These are phyloP conservation scores for Sugiyamaella sp. DNA, from an alignment of 1,139 yeast genomes.

Conservation along the genomic window DNA sequence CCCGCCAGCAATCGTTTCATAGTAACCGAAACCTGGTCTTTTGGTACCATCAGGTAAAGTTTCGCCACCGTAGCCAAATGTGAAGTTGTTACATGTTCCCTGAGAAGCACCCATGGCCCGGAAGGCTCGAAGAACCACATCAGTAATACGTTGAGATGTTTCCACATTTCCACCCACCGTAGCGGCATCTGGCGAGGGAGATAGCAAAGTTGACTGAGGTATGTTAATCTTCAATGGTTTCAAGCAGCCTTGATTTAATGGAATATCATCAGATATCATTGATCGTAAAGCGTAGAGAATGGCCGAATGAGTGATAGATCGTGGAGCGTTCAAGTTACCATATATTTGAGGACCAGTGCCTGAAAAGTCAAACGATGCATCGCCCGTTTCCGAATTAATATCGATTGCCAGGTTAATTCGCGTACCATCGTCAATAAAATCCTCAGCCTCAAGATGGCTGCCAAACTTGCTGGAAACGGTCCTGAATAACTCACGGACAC, in stretches of 20 bases:
- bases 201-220: constrained; percentile 68
- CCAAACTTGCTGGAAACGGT: constrained; percentile 42
- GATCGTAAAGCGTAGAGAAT: constrained; percentile 76
- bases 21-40: constrained; percentile 63
- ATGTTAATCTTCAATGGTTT: constrained; percentile 67
- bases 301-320: constrained; percentile 80
- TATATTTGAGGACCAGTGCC: constrained; percentile 65
- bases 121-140: constrained; percentile 75
- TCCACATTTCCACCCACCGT: constrained; percentile 91
- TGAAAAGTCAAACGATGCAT: constrained; percentile 57
- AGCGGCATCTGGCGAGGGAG: constrained; percentile 78
- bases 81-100: constrained; percentile 73
- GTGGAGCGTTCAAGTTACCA: constrained; percentile 66
- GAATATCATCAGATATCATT: constrained; percentile 74
- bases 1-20: constrained; percentile 75
- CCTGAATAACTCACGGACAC: constrained; percentile 53
- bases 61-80: constrained; percentile 59
- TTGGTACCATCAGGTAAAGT: constrained; percentile 36
- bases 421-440: constrained; percentile 66
- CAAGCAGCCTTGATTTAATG: constrained; percentile 83
- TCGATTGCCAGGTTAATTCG: constrained; percentile 51
- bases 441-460: constrained; percentile 50
- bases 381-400: constrained; percentile 50
- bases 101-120: constrained; percentile 79
- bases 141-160: constrained; percentile 82